Conservation (phyloP, 2,329 filamentous ascomycete genomes). For the Pseudocercospora musae region DNA sequence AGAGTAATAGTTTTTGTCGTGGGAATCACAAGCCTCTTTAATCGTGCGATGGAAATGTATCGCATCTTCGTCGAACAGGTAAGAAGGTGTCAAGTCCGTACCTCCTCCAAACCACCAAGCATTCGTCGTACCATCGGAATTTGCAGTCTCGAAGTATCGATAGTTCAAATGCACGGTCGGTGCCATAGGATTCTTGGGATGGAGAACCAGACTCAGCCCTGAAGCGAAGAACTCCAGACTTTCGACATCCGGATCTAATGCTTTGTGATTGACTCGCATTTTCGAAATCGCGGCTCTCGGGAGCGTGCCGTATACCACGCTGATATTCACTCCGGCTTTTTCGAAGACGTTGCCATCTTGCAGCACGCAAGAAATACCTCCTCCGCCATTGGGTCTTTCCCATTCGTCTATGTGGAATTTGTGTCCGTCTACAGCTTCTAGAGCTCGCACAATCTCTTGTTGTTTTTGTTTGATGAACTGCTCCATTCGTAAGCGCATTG, state of each 20-base stretch:
- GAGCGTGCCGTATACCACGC: constrained; percentile 87
- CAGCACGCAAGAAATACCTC: constrained; percentile 89
- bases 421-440: constrained; percentile 79
- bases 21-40: constrained; percentile 88
- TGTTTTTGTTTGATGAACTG: constrained; percentile 93
- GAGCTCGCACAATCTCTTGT: constrained; percentile 75
- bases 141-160: constrained; percentile 94
- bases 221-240: constrained; percentile 93
- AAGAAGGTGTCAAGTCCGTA: constrained; percentile 86
- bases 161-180: constrained; percentile 98
- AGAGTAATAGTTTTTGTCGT: constrained; percentile 88
- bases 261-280: constrained; percentile 95
- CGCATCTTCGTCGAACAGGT: constrained; percentile 95
- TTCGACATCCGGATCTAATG: constrained; percentile 72
- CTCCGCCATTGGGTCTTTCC: constrained; percentile 82
- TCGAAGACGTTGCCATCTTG: constrained; percentile 97
- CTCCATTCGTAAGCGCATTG: constrained; percentile 98
- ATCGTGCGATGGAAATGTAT: constrained; percentile 94
- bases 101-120: constrained; percentile 99
- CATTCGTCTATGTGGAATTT: constrained; percentile 82
- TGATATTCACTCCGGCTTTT: constrained; percentile 94
- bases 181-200: constrained; percentile 93
- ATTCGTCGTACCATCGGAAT: constrained; percentile 73
- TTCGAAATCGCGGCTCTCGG: constrained; percentile 83
- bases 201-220: constrained; percentile 86